These are phyloP conservation scores for Epichloe scottii DNA, from an alignment of 2,329 filamentous ascomycete species.

Conservation along the genomic window DNA sequence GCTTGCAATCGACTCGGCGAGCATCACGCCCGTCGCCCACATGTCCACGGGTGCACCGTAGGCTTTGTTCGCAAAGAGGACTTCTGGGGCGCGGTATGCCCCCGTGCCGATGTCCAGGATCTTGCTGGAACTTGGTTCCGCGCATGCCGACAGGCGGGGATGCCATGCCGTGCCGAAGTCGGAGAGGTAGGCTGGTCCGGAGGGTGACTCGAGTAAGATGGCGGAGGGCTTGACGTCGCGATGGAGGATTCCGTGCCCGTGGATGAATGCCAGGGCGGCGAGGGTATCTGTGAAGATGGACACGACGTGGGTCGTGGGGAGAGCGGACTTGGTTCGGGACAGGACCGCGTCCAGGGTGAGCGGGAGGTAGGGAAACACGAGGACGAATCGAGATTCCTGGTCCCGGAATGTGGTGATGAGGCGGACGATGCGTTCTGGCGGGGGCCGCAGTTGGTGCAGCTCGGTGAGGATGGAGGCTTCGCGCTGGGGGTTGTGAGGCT, in stretches of 20 bases:
- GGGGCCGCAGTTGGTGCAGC: slow-evolving; percentile 30
- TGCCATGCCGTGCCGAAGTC: slow-evolving; percentile 94
- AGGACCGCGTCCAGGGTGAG: slow-evolving; percentile 44
- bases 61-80: slow-evolving; percentile 67
- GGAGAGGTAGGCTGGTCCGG: slow-evolving; percentile 64
- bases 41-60: slow-evolving; percentile 71
- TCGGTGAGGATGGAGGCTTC: slow-evolving; percentile 63
- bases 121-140: slow-evolving; percentile 59
- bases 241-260: slow-evolving; percentile 69
- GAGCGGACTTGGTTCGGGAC: neutral
- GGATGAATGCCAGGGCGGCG: slow-evolving; percentile 56
- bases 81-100: slow-evolving; percentile 79
- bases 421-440: slow-evolving; percentile 37
- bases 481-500: slow-evolving; percentile 70
- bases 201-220: slow-evolving; percentile 54
- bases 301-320: slow-evolving; percentile 21
- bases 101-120: slow-evolving; percentile 91
- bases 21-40: slow-evolving; percentile 77
- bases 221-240: slow-evolving; percentile 92
- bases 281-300: slow-evolving; percentile 55
- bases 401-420: slow-evolving; percentile 65
- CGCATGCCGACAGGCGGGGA: slow-evolving; percentile 39
- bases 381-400: slow-evolving; percentile 55
- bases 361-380: slow-evolving; percentile 77
- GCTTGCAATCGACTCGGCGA: slow-evolving; percentile 57